These are phyloP conservation scores for Hygrocybe coccinea DNA, from an alignment of 768 basidiomycete genomes.

Conservation along the genomic window DNA sequence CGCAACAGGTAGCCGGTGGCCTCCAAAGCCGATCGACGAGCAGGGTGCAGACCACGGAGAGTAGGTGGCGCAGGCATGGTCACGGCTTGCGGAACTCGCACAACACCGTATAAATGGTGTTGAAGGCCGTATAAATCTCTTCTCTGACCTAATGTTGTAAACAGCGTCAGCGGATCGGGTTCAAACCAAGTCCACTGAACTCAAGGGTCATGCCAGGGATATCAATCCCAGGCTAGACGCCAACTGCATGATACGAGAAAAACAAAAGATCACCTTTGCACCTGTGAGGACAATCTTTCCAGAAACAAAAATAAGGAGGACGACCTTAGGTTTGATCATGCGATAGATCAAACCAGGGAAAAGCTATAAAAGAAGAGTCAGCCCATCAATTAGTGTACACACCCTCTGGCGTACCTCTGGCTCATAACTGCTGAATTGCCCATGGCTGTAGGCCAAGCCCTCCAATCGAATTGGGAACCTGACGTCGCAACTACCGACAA, in stretches of 20 bases:
- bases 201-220: slow-evolving; percentile 30
- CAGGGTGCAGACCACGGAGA: slow-evolving; percentile 2
- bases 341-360: slow-evolving; percentile 99
- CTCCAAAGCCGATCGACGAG: slow-evolving; percentile 13
- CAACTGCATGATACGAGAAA: slow-evolving; percentile 6
- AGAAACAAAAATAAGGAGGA: slow-evolving; percentile 96
- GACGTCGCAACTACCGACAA: slow-evolving; percentile 96
- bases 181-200: slow-evolving; percentile 42
- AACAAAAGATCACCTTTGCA: slow-evolving; percentile 74
- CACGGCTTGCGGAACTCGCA: slow-evolving; percentile 91
- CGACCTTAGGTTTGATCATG: slow-evolving; percentile 99
- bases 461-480: slow-evolving; percentile 98
- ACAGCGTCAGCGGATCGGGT: slow-evolving; percentile 44
- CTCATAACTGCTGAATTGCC: slow-evolving; percentile 96
- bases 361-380: slow-evolving; percentile 45
- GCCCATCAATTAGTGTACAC: not conserved
- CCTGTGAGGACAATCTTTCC: slow-evolving; percentile 99
- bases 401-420: slow-evolving; percentile 68
- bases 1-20: slow-evolving; percentile 9
- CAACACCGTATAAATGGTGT: slow-evolving; percentile 97
- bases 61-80: slow-evolving; percentile 13
- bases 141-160: slow-evolving; percentile 76
- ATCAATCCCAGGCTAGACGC: slow-evolving; percentile 22
- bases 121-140: slow-evolving; percentile 99
- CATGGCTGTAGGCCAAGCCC: slow-evolving; percentile 95